Evolutionary conservation across 768 basidiomycete genomes (phyloP).

Genomic region (Phylloporus sp.): DNA sequence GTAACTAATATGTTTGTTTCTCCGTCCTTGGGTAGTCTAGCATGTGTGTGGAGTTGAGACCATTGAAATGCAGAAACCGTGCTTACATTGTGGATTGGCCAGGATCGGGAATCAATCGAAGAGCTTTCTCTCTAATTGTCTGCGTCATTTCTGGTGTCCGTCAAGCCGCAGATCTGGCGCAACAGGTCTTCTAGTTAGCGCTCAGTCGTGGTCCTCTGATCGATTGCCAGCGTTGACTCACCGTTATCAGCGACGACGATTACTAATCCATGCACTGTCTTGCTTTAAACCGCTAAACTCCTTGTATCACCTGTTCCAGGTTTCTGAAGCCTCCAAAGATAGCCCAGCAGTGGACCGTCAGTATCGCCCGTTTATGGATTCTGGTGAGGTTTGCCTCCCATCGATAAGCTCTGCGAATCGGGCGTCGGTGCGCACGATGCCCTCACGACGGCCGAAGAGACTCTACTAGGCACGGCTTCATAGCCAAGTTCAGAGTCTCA

Average conservation of each 20-base stretch:
- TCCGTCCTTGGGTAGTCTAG: conserved; percentile 75
- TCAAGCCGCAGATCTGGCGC: not conserved
- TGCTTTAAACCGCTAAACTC: not conserved
- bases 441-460: not conserved
- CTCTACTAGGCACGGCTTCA: not conserved
- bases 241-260: conserved; percentile 5
- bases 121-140: conserved; percentile 51
- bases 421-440: not conserved
- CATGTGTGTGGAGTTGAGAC: not conserved
- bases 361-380: not conserved
- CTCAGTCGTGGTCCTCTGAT: not conserved
- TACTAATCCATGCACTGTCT: conserved; percentile 9
- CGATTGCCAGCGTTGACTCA: not conserved
- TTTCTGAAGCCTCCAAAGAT: too few relatives aligned
- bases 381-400: not conserved
- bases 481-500: not conserved
- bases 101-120: conserved; percentile 50
- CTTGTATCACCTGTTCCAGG: too few relatives aligned
- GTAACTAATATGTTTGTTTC: conserved; percentile 89
- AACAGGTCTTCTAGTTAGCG: not conserved
- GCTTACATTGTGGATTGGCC: conserved; percentile 48
- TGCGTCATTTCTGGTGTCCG: conserved; percentile 40
- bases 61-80: not conserved
- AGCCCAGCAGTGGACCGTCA: not conserved
- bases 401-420: not conserved